Evolutionary conservation across 2,329 filamentous ascomycete species (phyloP), one percentile per base, ranked within the genome.

Genomic region (Stagonosporopsis tanaceti): DNA sequence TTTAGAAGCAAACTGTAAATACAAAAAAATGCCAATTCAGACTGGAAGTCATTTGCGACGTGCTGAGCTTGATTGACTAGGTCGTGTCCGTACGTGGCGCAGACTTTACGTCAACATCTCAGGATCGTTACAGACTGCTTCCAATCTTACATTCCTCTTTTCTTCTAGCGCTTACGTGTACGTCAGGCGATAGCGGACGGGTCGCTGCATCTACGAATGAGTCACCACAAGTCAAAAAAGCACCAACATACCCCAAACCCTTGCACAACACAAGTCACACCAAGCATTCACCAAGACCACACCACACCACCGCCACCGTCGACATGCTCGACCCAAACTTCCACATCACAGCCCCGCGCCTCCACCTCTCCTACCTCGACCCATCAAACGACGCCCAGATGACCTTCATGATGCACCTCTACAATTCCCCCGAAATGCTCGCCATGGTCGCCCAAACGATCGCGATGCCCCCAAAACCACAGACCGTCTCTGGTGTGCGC

Each of bases 311-410:
- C 17, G 20, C 17, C 9, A 30, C n/a, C 24, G 1, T 9, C 42
- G 60, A 46, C 11, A 73, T 72, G 4, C 88, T 78, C 76, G 90
- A 91, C 15, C 66, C 77, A 78, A 81, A 87, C 74, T 90, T 91
- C 82, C 85, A 91, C 2, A 76, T 65, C 71, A 90, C 88, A 0
- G 85, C 80, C 0, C 86, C 86, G 0, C 68, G 68, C 2, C 59
- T 70, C 14, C 56, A 65, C 39, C 38, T 70, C 7, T 64, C 62
- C 3, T 59, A 67, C 47, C 47, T 62, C 51, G 27, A 65, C 15
- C 60, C 68, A 5, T 44, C 51, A 17, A 58, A 63, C 12, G 56
- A 64, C 14, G 24, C 47, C 1, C 65, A 67, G 24, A 60, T 61
- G 53, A 53, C 58, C 25, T 70, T 65, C 25, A 28, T 60, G 3